A percentile compares a stretch with the other conserved stretches of the same genome.
Evolutionary conservation across 176 grass and related monocot species (phyloP).

Genomic region (Zea luxurians): DNA sequence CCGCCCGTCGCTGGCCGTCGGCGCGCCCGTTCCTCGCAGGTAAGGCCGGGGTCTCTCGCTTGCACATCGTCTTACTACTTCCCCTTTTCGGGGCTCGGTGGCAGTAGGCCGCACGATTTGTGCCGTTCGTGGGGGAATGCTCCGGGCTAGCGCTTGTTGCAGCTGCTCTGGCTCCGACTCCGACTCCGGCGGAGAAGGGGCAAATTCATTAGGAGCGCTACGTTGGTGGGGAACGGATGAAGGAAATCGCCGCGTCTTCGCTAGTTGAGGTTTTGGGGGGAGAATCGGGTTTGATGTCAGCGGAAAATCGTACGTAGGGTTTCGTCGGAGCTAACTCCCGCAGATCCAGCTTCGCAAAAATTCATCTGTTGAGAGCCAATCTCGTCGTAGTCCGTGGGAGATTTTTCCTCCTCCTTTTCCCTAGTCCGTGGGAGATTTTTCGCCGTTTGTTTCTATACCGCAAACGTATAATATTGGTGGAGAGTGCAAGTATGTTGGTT

Average conservation of each 20-base stretch:
- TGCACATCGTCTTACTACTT: neutral
- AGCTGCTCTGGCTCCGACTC: neutral
- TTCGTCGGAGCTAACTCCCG: neutral
- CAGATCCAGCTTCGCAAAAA: neutral
- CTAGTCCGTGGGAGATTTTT: neutral
- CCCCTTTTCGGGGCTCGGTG: neutral
- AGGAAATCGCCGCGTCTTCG: neutral
- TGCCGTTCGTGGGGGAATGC: neutral
- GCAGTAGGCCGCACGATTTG: neutral
- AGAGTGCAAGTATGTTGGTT: neutral
- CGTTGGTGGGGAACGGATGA: neutral
- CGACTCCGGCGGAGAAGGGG: neutral
- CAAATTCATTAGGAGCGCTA: neutral
- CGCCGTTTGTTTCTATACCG: neutral
- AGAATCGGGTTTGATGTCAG: neutral
- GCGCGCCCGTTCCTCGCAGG: conserved; percentile 31
- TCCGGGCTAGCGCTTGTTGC: neutral
- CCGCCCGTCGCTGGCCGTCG: neutral
- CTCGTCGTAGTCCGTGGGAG: neutral
- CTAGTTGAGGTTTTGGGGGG: neutral
- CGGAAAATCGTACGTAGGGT: neutral
- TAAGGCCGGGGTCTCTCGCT: conserved; percentile 18
- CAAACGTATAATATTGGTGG: neutral
- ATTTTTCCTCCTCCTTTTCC: neutral
- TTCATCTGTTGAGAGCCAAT: neutral